Evolutionary conservation across 768 basidiomycete species (phyloP).

Genomic region (Suillus placidus): DNA sequence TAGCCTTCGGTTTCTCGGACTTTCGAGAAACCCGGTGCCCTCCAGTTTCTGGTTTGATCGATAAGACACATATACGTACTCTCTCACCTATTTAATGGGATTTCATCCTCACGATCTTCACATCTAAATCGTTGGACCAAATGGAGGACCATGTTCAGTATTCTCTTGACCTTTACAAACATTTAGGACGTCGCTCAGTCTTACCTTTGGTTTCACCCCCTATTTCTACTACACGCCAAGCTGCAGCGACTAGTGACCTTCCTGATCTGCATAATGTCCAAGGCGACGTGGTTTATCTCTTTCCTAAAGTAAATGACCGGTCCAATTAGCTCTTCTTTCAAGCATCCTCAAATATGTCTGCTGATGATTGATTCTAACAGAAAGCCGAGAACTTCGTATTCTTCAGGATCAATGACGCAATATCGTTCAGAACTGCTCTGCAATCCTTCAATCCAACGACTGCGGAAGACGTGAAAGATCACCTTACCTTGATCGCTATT

Average conservation of each 20-base stretch:
- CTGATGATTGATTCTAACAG: neutral
- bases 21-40: neutral
- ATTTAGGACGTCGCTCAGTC: neutral
- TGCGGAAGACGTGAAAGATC: no score
- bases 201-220: neutral
- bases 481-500: no score
- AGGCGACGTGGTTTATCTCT: neutral
- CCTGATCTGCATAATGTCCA: neutral
- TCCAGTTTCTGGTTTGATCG: neutral
- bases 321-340: neutral
- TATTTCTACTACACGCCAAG: no score
- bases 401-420: neutral
- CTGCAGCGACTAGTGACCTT: neutral
- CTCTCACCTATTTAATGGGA: neutral
- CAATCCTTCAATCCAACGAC: no score
- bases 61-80: neutral
- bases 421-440: no score
- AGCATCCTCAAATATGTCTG: neutral
- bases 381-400: neutral
- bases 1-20: neutral
- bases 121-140: neutral
- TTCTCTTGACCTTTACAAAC: neutral
- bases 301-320: neutral
- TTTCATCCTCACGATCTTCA: neutral
- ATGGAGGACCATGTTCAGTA: neutral